phyloP scores from a whole-genome alignment of 2,329 filamentous ascomycete genomes.

The Clarireedia sp. region DNA sequence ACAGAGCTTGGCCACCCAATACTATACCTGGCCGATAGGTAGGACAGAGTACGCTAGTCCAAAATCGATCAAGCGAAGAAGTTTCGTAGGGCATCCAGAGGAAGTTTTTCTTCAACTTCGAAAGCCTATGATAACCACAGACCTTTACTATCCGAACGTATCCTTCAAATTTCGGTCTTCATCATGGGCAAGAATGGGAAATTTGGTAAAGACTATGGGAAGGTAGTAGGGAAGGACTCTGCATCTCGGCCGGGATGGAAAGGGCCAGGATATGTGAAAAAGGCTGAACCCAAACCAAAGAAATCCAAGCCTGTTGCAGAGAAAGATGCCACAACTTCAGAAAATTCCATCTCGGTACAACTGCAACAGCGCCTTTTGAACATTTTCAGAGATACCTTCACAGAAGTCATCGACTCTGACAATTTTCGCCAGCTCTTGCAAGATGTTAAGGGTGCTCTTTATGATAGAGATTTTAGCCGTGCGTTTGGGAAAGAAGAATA shows the following conservation, averaged over 20 bases:
- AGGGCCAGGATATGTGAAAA: conserved; percentile 23
- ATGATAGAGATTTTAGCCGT: conserved; percentile 70
- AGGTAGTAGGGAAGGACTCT: conserved; percentile 21
- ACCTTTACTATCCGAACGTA: background rate
- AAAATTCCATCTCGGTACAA: conserved; percentile 35
- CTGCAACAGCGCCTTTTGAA: conserved; percentile 66
- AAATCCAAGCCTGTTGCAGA: conserved; percentile 5
- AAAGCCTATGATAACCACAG: no score
- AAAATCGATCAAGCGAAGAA: background rate
- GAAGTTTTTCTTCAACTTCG: background rate
- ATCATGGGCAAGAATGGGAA: conserved; percentile 24
- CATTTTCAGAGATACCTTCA: conserved; percentile 62
- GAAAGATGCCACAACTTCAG: conserved; percentile 3
- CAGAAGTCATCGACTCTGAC: conserved; percentile 38
- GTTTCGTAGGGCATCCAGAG: background rate
- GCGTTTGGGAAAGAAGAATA: conserved; percentile 69
- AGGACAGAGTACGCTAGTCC: background rate
- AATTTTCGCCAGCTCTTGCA: conserved; percentile 56
- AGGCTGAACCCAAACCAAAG: conserved; percentile 13
- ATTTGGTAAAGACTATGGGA: conserved; percentile 21
- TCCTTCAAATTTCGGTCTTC: background rate
- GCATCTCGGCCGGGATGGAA: conserved; percentile 23
- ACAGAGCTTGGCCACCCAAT: background rate
- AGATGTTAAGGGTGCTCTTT: conserved; percentile 78
- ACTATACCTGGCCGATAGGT: background rate